Evolutionary conservation across 2,329 filamentous ascomycete species (phyloP), one percentile per base, ranked within the genome.

Genomic region (Diplodia sapinea): DNA sequence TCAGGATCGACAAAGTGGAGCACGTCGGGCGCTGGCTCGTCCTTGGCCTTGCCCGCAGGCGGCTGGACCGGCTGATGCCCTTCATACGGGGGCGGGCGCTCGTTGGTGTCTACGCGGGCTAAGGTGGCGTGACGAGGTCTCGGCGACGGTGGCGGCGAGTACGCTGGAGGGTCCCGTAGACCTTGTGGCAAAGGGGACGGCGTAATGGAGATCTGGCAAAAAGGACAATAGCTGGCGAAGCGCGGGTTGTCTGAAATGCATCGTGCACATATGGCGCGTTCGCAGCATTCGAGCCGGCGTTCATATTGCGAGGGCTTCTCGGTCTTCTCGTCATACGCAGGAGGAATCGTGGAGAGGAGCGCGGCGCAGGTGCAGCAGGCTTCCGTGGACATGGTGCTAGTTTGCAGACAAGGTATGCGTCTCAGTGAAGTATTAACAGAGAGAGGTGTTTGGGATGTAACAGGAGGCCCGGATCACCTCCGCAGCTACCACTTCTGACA

Each of bases 1-100:
- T 82, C 79, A 68, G 91, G 89, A 73, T 91, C 83, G 59, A 95
- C 82, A 77, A 93, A 93, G 77, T 95, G 92, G 15, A 94, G 80
- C 2, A 88, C 87, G 76, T 93, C 90, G 68, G 87, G 83, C n/a
- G 82, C 80, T 4, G 77, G 74, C 9, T 80, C 76, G 71, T 71
- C 61, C 17, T 69, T 70, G 0, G 71, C 43, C 65, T 82, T 82
- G 64, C 79, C 75, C 4, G 73, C 62, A 33, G 68, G 70, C 43
- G 65, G 68, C 65, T 77, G 71, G 23, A 74, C 47, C 2, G 70
- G 50, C 47, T 71, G 76, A 63, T 79, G 75, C 61, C 74, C 74
- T 7, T 80, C 78, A 64, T 84, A 84, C 52, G 82, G 80, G 31
- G 82, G 82, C 6, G 78, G 77, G 59, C 79, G 74, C n/a, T 82